phyloP scores from a whole-genome alignment of 2,329 filamentous ascomycete species.

The Xylaria sp. region DNA sequence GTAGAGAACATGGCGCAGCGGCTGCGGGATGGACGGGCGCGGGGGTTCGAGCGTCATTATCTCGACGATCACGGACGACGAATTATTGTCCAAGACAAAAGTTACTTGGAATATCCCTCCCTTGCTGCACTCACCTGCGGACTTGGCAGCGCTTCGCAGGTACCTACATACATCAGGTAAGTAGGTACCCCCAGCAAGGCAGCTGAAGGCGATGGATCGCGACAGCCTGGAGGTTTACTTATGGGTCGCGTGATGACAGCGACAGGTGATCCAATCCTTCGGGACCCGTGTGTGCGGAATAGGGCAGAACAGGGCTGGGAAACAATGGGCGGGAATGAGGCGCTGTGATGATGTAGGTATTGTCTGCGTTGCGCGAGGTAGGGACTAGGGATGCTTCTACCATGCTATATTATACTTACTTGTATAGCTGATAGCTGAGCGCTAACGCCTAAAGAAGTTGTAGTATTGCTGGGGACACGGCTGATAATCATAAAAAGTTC shows the following conservation, averaged over 20 bases:
- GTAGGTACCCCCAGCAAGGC: background rate
- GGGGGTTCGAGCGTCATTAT: constrained; percentile 13
- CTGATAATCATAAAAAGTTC: constrained; percentile 10
- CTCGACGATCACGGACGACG: constrained; percentile 2
- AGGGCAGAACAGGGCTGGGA: constrained; percentile 34
- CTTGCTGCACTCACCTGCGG: constrained; percentile 8
- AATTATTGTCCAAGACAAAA: constrained; percentile 8
- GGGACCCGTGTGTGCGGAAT: constrained; percentile 32
- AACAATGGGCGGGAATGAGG: constrained; percentile 16
- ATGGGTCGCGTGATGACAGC: constrained; percentile 28
- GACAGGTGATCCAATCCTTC: constrained; percentile 29
- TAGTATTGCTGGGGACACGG: constrained; percentile 6
- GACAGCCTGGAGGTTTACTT: constrained; percentile 2
- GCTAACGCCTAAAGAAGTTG: background rate
- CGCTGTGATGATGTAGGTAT: constrained; percentile 9
- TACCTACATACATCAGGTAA: background rate
- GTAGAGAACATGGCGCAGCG: background rate
- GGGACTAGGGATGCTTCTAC: constrained; percentile 26
- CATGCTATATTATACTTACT: constrained; percentile 16
- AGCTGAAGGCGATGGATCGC: constrained; percentile 22
- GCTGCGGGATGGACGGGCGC: constrained; percentile 4
- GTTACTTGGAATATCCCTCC: background rate
- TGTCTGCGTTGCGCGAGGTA: constrained; percentile 20
- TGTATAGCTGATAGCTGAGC: constrained; percentile 11
- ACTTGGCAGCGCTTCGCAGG: background rate